A percentile compares a stretch with the other conserved stretches of the same genome.
Conservation (phyloP, 495 filamentous ascomycete species). For the Collariella sp. region DNA sequence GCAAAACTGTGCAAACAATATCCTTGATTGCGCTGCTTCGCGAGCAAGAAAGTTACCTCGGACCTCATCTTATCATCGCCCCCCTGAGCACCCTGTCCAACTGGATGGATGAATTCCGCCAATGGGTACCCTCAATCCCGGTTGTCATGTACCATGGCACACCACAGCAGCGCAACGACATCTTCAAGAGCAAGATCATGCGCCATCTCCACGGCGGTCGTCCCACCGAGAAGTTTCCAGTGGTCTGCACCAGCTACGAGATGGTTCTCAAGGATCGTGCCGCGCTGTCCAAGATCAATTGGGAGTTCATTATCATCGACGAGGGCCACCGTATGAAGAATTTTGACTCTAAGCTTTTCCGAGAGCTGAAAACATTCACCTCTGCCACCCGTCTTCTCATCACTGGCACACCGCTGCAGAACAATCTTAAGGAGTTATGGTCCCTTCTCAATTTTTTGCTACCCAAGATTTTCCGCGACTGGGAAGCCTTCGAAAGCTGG, state of each 20-base stretch:
- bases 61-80: constrained; percentile 83
- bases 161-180: constrained; percentile 60
- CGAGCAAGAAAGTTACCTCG: constrained; percentile 69
- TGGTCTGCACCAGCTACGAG: constrained; percentile 90
- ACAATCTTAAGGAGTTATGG: constrained; percentile 93
- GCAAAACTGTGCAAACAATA: constrained; percentile 90
- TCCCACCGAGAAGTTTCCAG: constrained; percentile 60
- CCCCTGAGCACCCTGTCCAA: constrained; percentile 89
- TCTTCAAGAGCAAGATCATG: constrained; percentile 57
- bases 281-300: constrained; percentile 68
- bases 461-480: constrained; percentile 82
- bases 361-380: constrained; percentile 74
- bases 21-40: constrained; percentile 81
- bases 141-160: constrained; percentile 84
- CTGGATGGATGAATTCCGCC: constrained; percentile 90
- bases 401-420: constrained; percentile 91
- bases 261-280: constrained; percentile 88
- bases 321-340: constrained; percentile 98
- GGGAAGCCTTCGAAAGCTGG: constrained; percentile 85
- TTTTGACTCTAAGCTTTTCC: constrained; percentile 84
- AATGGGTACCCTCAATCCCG: constrained; percentile 81
- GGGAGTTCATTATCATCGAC: constrained; percentile 97
- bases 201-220: constrained; percentile 41
- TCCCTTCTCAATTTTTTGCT: constrained; percentile 89
- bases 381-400: constrained; percentile 87